phyloP scores from a whole-genome alignment of 2,329 filamentous ascomycete genomes.

The Aspergillus oerlinghausenensis region DNA sequence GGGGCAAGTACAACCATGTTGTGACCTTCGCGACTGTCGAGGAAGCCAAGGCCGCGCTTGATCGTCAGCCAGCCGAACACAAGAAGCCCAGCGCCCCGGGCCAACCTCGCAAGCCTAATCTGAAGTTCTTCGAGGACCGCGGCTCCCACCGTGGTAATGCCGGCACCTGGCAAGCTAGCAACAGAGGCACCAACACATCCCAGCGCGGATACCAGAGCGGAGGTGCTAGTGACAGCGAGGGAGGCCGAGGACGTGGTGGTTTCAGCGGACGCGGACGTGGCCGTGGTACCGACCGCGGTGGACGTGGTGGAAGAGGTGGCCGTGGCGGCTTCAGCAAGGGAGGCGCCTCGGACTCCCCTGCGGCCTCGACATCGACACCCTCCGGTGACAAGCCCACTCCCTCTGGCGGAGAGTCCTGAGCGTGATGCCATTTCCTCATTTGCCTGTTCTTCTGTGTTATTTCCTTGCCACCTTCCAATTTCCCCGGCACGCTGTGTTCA shows the following conservation, averaged over 20 bases:
- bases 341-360: slow-evolving; percentile 37
- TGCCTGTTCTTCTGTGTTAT: slow-evolving; percentile 11
- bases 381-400: slow-evolving; percentile 33
- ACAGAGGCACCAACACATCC: slow-evolving; percentile 60
- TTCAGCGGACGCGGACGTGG: slow-evolving; percentile 49
- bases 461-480: slow-evolving; percentile 6
- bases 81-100: slow-evolving; percentile 65
- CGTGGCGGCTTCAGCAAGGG: slow-evolving; percentile 59
- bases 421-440: slow-evolving; percentile 13
- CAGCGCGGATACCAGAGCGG: slow-evolving; percentile 80
- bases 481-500: slow-evolving; percentile 12
- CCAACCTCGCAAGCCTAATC: slow-evolving; percentile 72
- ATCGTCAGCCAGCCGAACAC: slow-evolving; percentile 67
- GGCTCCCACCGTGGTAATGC: slow-evolving; percentile 51
- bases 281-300: slow-evolving; percentile 49
- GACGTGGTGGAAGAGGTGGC: slow-evolving; percentile 54
- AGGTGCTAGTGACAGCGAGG: slow-evolving; percentile 71
- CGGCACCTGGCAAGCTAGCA: slow-evolving; percentile 53
- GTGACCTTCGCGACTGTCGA: slow-evolving; percentile 76
- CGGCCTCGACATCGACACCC: slow-evolving; percentile 23
- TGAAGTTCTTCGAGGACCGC: slow-evolving; percentile 76
- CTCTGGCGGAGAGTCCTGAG: slow-evolving; percentile 30
- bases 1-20: slow-evolving; percentile 69
- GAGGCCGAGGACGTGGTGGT: slow-evolving; percentile 49
- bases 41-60: slow-evolving; percentile 75